A percentile compares a stretch with the other conserved stretches of the same genome.
These are phyloP conservation scores for Chytriomyces hyalinus DNA, from an alignment of 192 early-diverging fungal genomes.

Conservation along the genomic window DNA sequence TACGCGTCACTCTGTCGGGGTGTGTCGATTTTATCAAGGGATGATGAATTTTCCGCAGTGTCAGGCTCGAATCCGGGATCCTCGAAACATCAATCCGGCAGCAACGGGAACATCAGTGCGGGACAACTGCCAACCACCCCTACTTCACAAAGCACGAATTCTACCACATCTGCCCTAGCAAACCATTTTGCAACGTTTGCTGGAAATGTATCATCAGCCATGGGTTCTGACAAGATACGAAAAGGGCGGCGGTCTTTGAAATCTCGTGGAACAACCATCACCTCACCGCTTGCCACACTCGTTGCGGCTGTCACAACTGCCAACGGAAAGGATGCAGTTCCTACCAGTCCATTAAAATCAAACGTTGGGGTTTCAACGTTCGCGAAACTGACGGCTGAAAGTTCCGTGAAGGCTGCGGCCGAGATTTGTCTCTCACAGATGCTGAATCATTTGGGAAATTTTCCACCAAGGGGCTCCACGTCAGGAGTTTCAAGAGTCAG, in stretches of 20 bases:
- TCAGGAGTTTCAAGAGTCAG: slow-evolving; percentile 67
- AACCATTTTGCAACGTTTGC: slow-evolving; percentile 32
- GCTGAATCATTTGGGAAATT: slow-evolving; percentile 73
- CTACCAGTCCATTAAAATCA: neutral
- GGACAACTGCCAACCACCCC: neutral
- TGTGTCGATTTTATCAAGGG: slow-evolving; percentile 66
- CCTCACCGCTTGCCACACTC: neutral
- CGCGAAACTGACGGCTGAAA: slow-evolving; percentile 55
- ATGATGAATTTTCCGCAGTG: slow-evolving; percentile 57
- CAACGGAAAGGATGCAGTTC: slow-evolving; percentile 47
- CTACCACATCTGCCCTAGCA: slow-evolving; percentile 4
- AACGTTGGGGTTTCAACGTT: slow-evolving; percentile 58
- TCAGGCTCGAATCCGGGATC: neutral
- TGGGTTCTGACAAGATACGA: neutral
- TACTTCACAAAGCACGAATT: neutral
- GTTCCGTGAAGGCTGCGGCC: slow-evolving; percentile 72
- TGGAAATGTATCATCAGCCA: slow-evolving; percentile 4
- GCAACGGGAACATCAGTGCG: neutral
- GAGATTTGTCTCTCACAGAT: slow-evolving; percentile 75
- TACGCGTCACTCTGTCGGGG: slow-evolving; percentile 73
- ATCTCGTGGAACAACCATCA: neutral
- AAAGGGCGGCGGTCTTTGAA: neutral
- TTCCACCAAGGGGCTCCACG: slow-evolving; percentile 67
- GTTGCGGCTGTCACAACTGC: neutral
- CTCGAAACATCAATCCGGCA: neutral